Evolutionary conservation across 2,329 filamentous ascomycete genomes (phyloP).

Genomic region (Parastagonospora avenae): DNA sequence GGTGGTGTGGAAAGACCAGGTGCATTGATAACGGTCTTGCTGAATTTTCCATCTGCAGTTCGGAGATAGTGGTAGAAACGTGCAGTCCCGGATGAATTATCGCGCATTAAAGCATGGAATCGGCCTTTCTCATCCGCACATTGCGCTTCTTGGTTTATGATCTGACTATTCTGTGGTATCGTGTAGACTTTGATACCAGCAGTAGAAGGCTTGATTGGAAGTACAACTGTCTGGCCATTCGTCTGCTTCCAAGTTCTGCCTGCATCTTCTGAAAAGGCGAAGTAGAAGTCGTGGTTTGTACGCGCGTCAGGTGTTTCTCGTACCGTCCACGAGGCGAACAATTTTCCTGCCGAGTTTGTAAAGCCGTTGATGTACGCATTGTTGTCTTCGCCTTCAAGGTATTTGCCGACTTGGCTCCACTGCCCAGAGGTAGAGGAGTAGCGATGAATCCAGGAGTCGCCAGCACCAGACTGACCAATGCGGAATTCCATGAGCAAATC

Average conservation of each 20-base stretch:
- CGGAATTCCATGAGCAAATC: constrained; percentile 57
- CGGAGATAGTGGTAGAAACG: constrained; percentile 43
- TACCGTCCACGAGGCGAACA: constrained; percentile 58
- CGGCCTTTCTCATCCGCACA: constrained; percentile 53
- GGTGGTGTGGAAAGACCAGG: constrained; percentile 36
- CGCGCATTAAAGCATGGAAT: constrained; percentile 57
- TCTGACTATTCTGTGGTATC: constrained; percentile 54
- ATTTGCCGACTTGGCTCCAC: constrained; percentile 51
- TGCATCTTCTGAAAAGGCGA: constrained; percentile 54
- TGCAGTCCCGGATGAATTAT: constrained; percentile 39
- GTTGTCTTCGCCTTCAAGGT: constrained; percentile 53
- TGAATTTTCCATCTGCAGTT: constrained; percentile 32
- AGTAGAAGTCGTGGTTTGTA: constrained; percentile 59
- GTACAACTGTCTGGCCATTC: constrained; percentile 44
- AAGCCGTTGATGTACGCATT: constrained; percentile 61
- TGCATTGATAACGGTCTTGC: constrained; percentile 37
- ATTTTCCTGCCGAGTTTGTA: constrained; percentile 39
- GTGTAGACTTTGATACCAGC: constrained; percentile 52
- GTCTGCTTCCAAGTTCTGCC: constrained; percentile 54
- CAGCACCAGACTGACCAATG: constrained; percentile 57
- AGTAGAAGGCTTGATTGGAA: constrained; percentile 50
- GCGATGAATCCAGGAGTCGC: constrained; percentile 56
- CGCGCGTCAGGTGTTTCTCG: constrained; percentile 54
- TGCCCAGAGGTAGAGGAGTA: constrained; percentile 46
- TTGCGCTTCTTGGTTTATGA: constrained; percentile 59